phyloP scores from a whole-genome alignment of 2,329 filamentous ascomycete genomes.

The Thielaviopsis populi region DNA sequence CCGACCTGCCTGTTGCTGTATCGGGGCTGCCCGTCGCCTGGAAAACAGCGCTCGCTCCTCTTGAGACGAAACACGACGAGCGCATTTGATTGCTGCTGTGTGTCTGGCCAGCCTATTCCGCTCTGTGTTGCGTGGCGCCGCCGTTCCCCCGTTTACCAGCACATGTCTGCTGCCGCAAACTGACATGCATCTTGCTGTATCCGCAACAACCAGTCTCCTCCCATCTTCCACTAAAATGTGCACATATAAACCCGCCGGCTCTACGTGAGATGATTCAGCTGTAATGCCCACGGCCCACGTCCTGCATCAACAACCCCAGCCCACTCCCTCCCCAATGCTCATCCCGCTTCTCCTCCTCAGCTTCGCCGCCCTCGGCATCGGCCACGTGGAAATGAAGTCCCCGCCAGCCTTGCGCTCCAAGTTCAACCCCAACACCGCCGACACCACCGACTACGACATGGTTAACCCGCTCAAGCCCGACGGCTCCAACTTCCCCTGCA shows the following conservation, averaged over 20 bases:
- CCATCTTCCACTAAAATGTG: background rate
- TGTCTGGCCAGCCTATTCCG: background rate
- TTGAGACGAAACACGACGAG: background rate
- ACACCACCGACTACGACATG: conserved; percentile 37
- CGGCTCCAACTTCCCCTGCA: conserved; percentile 47
- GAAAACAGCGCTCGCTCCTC: background rate
- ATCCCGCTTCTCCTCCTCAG: conserved; percentile 8
- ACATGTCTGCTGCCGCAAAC: background rate
- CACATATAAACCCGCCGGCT: background rate
- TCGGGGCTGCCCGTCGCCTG: background rate
- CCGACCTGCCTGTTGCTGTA: background rate
- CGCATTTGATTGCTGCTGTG: background rate
- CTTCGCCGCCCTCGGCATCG: conserved; percentile 16
- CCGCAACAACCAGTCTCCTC: background rate
- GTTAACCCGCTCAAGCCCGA: conserved; percentile 39
- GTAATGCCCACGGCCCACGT: background rate
- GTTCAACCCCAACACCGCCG: conserved; percentile 21
- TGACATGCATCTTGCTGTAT: background rate
- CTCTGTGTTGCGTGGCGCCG: background rate
- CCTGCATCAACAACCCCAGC: background rate
- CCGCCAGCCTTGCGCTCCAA: conserved; percentile 23
- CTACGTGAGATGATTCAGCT: background rate
- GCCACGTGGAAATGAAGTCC: conserved; percentile 23
- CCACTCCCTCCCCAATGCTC: background rate
- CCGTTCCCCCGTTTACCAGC: background rate